A percentile compares a stretch with the other conserved stretches of the same genome.
Conservation (phyloP, 805 yeast species). For the Teunomyces aglyptinius region DNA sequence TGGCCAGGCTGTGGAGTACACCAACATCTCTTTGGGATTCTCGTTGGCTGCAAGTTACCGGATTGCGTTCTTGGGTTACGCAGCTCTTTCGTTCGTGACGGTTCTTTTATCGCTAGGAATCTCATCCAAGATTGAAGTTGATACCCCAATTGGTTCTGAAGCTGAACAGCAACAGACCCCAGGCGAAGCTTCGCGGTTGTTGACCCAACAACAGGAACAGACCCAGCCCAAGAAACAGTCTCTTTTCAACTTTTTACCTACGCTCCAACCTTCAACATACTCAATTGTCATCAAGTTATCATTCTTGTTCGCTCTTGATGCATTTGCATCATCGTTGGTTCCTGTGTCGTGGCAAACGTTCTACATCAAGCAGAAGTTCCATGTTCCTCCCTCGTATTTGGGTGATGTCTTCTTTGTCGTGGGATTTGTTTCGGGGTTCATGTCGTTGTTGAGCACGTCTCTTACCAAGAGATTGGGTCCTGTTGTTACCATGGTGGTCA, state of each 20-base stretch:
- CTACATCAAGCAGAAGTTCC: conserved; percentile 38
- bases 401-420: conserved; percentile 42
- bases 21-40: conserved; percentile 14
- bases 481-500: conserved; percentile 42
- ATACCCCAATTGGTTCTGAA: background rate
- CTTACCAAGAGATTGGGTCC: conserved; percentile 45
- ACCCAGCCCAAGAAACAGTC: conserved; percentile 5
- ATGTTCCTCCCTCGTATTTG: conserved; percentile 30
- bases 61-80: conserved; percentile 25
- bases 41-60: conserved; percentile 26
- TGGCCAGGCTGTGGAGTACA: conserved; percentile 29
- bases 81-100: conserved; percentile 19
- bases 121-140: conserved; percentile 18
- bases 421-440: conserved; percentile 37
- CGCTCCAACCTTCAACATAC: conserved; percentile 16
- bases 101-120: conserved; percentile 16
- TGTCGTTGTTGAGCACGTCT: conserved; percentile 42
- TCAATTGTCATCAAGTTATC: conserved; percentile 32
- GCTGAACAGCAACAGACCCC: background rate
- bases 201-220: conserved; percentile 6
- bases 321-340: conserved; percentile 44
- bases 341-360: conserved; percentile 47
- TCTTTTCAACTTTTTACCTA: conserved; percentile 17
- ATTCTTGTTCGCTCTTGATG: conserved; percentile 40
- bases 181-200: conserved; percentile 16